phyloP scores from a whole-genome alignment of 108 stramenopile genomes.

The Cylindrotheca fusiformis region DNA sequence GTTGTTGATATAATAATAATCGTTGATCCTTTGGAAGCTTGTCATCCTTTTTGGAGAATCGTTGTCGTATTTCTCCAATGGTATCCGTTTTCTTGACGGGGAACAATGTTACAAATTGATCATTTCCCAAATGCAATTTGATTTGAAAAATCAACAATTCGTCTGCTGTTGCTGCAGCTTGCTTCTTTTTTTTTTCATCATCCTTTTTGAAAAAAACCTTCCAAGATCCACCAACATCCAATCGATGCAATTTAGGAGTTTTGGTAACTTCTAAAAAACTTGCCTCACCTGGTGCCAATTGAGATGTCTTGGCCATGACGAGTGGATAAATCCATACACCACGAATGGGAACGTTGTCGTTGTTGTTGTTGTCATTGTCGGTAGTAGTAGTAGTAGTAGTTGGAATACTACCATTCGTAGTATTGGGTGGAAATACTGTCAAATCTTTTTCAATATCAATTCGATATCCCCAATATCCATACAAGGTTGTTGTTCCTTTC shows the following conservation, averaged over 20 bases:
- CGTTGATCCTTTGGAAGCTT: background rate
- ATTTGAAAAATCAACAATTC: background rate
- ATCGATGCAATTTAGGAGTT: conserved; percentile 4
- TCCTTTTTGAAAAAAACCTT: conserved; percentile 16
- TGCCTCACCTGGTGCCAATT: conserved; percentile 9
- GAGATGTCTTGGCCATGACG: conserved; percentile 2
- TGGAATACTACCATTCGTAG: no score
- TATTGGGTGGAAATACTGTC: background rate
- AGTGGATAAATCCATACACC: conserved; percentile 21
- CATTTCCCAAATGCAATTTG: background rate
- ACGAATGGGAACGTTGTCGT: conserved; percentile 1
- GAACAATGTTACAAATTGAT: background rate
- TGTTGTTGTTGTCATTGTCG: no score
- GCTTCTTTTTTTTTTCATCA: background rate
- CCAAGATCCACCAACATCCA: conserved; percentile 23
- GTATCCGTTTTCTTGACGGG: background rate
- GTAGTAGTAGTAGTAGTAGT: no score
- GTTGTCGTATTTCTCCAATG: background rate
- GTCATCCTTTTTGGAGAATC: background rate
- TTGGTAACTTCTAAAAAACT: conserved; percentile 10
- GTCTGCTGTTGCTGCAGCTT: background rate
- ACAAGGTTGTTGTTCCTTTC: background rate
- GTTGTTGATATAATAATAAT: background rate
- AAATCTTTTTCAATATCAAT: background rate
- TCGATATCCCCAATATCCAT: background rate